Conservation (phyloP, 768 basidiomycete species). For the Tricholoma sp. region DNA sequence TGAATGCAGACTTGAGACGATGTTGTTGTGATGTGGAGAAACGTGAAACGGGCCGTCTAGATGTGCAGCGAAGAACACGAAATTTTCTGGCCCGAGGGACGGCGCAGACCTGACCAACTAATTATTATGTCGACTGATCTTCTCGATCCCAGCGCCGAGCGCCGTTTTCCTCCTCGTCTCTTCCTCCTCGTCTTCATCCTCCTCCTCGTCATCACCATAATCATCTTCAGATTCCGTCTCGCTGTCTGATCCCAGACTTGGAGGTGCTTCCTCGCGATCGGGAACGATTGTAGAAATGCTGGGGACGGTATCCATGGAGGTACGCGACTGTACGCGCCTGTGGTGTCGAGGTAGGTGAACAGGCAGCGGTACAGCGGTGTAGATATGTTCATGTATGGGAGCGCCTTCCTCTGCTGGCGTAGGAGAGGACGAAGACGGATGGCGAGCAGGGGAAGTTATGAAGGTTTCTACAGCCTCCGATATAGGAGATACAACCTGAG, state of each 20-base stretch:
- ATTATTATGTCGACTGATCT: constrained; percentile 21
- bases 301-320: not conserved
- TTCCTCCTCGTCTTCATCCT: constrained; percentile 9
- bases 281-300: not conserved
- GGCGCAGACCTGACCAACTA: not conserved
- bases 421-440: constrained; percentile 1
- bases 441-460: not conserved
- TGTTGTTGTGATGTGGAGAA: not conserved
- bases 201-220: constrained; percentile 13
- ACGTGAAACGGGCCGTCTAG: not conserved
- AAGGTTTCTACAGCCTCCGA: not conserved
- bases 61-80: not conserved
- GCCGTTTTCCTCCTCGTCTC: constrained; percentile 8
- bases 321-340: constrained; percentile 6
- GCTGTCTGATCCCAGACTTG: not conserved
- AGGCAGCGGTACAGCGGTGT: constrained; percentile 12
- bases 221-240: constrained; percentile 13
- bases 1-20: not conserved
- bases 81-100: not conserved
- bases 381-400: constrained; percentile 9
- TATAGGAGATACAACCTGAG: constrained; percentile 4
- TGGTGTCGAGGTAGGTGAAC: constrained; percentile 10
- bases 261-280: not conserved
- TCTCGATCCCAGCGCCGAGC: constrained; percentile 17
- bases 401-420: not conserved